A percentile compares a stretch with the other conserved stretches of the same genome.
These are phyloP conservation scores for Morella rubra DNA, from an alignment of 306 rosid species.

Conservation along the genomic window DNA sequence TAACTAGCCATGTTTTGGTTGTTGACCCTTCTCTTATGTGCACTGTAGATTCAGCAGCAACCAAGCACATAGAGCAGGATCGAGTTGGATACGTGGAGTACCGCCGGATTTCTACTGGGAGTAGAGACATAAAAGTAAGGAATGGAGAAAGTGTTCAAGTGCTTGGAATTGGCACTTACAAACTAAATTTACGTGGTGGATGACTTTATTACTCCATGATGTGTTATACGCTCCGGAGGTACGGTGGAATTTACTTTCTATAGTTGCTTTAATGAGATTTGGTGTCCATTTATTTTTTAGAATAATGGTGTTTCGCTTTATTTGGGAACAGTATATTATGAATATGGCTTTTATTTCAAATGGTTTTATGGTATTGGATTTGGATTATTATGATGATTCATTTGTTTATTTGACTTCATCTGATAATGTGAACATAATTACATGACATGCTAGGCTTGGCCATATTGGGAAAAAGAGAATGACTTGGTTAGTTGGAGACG, in stretches of 20 bases:
- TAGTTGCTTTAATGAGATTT: too few relatives aligned
- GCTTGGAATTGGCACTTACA: neutral
- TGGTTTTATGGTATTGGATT: conserved; percentile 1
- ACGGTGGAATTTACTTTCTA: neutral
- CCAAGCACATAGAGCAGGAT: neutral
- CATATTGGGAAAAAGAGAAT: conserved; percentile 3
- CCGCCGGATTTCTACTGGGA: neutral
- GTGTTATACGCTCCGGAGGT: neutral
- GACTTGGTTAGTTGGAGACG: neutral
- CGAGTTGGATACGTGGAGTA: neutral
- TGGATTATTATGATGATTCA: neutral
- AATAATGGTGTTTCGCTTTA: neutral
- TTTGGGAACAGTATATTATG: neutral
- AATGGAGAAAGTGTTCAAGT: too few relatives aligned
- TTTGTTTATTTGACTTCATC: neutral
- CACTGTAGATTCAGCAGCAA: neutral
- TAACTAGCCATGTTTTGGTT: too few relatives aligned
- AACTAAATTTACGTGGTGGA: neutral
- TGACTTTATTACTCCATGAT: neutral
- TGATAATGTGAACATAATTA: neutral
- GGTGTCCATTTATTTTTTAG: neutral
- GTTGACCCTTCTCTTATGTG: neutral
- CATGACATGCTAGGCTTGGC: neutral
- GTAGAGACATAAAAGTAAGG: neutral
- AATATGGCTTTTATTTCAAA: neutral